Evolutionary conservation across 2,329 filamentous ascomycete species (phyloP), one percentile per base, ranked within the genome.

Genomic region (Colletotrichum eremochloae): DNA sequence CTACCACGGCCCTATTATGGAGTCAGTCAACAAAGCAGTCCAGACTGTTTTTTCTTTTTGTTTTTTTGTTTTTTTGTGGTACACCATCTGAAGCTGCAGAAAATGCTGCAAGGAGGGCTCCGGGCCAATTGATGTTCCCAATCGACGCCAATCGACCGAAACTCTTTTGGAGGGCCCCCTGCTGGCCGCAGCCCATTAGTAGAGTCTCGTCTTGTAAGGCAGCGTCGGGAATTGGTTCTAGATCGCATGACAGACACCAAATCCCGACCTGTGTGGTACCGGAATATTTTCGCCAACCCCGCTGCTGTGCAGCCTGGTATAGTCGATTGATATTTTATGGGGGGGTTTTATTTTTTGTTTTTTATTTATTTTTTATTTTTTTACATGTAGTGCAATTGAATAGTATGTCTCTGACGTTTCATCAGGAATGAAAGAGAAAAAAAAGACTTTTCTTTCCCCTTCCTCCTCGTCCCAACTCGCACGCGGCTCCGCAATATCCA

Each of bases 221-320:
- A 24, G 46, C 46, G 29, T 36, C 29, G 38, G 24, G 38, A 5
- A 11, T 14, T 40, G 38, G 40, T 15, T 42, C 40, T 15, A 15
- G 40, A 5, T 4, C 42, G 12, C 14, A 42, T 24, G 24, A 24
- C 24, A 24, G 24, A 24, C 24, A 24, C 24, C 24, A 42, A 42
- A 15, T 14, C 40, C 68, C 63, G 68, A 71, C 57, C 42, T 63
- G 24, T 24, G 24, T 24, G 68, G 68, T 40, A 68, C 68, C 68
- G 63, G 68, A 44, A 58, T 63, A 46, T 56, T 67, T 57, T 71
- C 68, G 68, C 67, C 48, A 57, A 24, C 20, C 31, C 31, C 36
- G 38, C 24, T 24, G 24, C 24, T 24, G 24, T 24, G 24, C 24
- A 24, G 24, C 24, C 24, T 24, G 24, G 24, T 24, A 24, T 24